A percentile compares a stretch with the other conserved stretches of the same genome.
Conservation (phyloP, 108 stramenopile genomes). For the Epipyxis sp. region DNA sequence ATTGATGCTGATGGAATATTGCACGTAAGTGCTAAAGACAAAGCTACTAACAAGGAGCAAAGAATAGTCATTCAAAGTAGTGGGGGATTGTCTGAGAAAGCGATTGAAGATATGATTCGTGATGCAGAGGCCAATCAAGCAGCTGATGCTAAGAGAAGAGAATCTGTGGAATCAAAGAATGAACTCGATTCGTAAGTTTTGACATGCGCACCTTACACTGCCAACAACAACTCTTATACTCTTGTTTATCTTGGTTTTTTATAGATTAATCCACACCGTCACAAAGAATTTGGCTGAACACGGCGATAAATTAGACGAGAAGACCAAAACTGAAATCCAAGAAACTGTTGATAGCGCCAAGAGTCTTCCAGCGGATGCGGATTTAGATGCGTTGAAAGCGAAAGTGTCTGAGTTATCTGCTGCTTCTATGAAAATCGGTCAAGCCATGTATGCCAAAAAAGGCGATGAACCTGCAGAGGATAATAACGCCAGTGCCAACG, state of each 20-base stretch:
- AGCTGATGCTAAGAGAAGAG: slow-evolving; percentile 82
- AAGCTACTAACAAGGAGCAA: slow-evolving; percentile 98
- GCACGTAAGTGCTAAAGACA: slow-evolving; percentile 96
- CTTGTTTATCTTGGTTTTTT: slow-evolving; percentile 6
- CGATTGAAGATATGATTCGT: slow-evolving; percentile 97
- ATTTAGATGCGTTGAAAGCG: slow-evolving; percentile 74
- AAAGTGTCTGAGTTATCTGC: slow-evolving; percentile 85
- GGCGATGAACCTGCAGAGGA: slow-evolving; percentile 13
- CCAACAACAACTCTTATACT: no score
- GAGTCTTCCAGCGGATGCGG: slow-evolving; percentile 50
- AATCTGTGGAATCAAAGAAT: slow-evolving; percentile 90
- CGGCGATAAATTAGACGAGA: slow-evolving; percentile 83
- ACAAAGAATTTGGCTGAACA: slow-evolving; percentile 61
- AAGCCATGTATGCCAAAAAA: slow-evolving; percentile 84
- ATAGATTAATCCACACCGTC: slow-evolving; percentile 24
- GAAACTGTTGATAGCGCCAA: slow-evolving; percentile 63
- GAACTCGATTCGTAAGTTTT: slow-evolving; percentile 92
- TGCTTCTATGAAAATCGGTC: slow-evolving; percentile 95
- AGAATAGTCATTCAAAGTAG: slow-evolving; percentile 91
- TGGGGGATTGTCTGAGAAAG: slow-evolving; percentile 86
- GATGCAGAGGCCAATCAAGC: slow-evolving; percentile 96
- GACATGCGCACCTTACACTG: slow-evolving; percentile 60
- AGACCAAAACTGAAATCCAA: slow-evolving; percentile 85
- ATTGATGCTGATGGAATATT: slow-evolving; percentile 99
- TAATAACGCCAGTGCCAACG: no score